These are phyloP conservation scores for Dunaliella sp. DNA, from an alignment of 139 green algal species.

Conservation along the genomic window DNA sequence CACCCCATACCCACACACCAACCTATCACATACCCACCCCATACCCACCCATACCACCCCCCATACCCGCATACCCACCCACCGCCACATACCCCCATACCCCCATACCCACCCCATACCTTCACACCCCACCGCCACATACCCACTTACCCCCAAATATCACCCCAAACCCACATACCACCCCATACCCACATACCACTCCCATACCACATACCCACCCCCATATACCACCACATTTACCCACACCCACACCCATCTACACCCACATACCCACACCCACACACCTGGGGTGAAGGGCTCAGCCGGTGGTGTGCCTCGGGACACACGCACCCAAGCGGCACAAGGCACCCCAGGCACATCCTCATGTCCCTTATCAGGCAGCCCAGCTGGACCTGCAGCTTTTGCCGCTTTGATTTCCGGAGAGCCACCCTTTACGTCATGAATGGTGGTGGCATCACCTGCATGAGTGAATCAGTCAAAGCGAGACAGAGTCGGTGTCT, in stretches of 20 bases:
- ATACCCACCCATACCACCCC: not conserved
- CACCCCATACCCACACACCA: slow-evolving; percentile 18
- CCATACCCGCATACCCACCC: not conserved
- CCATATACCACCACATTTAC: not conserved
- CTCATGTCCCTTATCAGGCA: slow-evolving; percentile 20
- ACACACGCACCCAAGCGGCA: slow-evolving; percentile 51
- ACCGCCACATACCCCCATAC: slow-evolving; percentile 17
- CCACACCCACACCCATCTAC: not conserved
- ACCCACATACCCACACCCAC: not conserved
- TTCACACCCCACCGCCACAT: too few relatives aligned
- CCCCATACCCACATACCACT: not conserved
- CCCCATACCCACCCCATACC: not conserved
- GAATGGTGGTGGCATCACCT: not conserved
- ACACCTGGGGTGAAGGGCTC: slow-evolving; percentile 55
- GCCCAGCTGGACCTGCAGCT: not conserved
- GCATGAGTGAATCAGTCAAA: too few relatives aligned
- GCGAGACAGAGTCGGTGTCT: too few relatives aligned
- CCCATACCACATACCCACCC: not conserved
- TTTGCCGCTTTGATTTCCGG: not conserved
- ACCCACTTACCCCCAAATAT: too few relatives aligned
- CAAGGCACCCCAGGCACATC: slow-evolving; percentile 54
- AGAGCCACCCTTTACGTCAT: not conserved
- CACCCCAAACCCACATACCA: not conserved
- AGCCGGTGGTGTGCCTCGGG: slow-evolving; percentile 38
- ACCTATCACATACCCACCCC: too few relatives aligned